Base-by-base conservation (phyloP, 1,139 yeast species). In the Pichia norvegensis region DNA sequence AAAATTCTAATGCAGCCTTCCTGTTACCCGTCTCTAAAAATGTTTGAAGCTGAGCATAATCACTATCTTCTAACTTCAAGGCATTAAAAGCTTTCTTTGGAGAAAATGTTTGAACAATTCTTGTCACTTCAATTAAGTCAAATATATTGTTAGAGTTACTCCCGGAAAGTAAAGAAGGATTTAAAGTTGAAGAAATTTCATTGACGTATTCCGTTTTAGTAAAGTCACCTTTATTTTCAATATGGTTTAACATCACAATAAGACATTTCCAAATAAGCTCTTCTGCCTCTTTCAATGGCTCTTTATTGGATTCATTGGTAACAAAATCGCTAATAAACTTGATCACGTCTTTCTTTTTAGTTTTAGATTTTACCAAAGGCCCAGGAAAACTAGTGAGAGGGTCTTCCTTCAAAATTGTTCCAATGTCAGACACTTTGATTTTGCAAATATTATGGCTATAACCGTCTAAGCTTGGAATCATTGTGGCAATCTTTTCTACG, bases 331-430 rank as follows among this genome's bases (percentile, higher is more conserved):
- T 64, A 23, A 73, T 54, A 90, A 90, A 84, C 47, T 76, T 76
- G 49, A 78, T 81, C 17, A 82, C 58, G 25, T 81, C 90, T 58
- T 79, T 81, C 63, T 70, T 74, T 60, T 77, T 80, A 19, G 76
- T 63, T 57, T 76, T 81, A 20, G 68, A 60, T 49, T 77, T 79
- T 22, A 67, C 62, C 44, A 83, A 66, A 0, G 92, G 90, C 0
- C 85, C 86, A 0, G 92, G 92, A 62, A 82, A 63, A 7, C 53
- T 42, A 4, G 49, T 41, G 2, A 50, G 9, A 6, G 60, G 58
- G 10, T 54, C 52, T 13, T 60, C 60, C 1, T 57, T 52, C 23
- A 67, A 62, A 40, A 72, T 56, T 3, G 61, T 44, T 13, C 66
- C 66, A 13, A 61, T 50, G 29, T 64, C 63, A 11, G 62, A 53